Percentiles rank a stretch among this genome's conserved stretches.
Conservation (phyloP, 305 asterid species). For the Fraxinus ornus region DNA sequence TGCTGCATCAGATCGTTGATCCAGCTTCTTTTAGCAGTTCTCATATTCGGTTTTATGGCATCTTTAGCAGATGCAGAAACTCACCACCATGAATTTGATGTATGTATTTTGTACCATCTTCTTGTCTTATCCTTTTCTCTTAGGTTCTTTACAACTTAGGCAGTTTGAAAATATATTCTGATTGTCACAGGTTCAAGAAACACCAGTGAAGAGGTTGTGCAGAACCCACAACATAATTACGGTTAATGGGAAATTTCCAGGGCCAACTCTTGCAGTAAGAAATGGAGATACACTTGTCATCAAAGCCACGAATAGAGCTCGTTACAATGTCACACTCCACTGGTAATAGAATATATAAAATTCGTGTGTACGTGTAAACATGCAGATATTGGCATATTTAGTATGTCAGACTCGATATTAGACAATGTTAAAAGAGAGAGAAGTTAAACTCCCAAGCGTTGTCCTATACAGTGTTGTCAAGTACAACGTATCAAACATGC, state of each 20-base stretch:
- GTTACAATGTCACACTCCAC: conserved; percentile 46
- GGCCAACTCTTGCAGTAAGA: conserved; percentile 40
- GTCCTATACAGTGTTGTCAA: not conserved
- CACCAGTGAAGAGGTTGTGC: conserved; percentile 49
- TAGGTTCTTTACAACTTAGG: not conserved
- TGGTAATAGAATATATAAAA: conserved; percentile 30
- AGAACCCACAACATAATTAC: conserved; percentile 41
- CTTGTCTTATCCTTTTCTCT: not conserved
- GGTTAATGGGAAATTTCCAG: conserved; percentile 57
- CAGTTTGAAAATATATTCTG: not conserved
- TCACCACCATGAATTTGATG: conserved; percentile 48
- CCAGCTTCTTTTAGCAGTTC: conserved; percentile 31
- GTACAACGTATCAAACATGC: not conserved
- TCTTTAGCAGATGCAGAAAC: conserved; percentile 42
- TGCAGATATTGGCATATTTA: not conserved
- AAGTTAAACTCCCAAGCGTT: not conserved
- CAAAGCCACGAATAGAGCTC: conserved; percentile 39
- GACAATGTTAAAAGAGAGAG: not conserved
- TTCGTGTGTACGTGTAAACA: not conserved
- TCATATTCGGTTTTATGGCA: conserved; percentile 5
- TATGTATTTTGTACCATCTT: conserved; percentile 14
- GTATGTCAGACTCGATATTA: not conserved
- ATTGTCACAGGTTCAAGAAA: conserved; percentile 37
- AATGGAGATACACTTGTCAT: conserved; percentile 45
- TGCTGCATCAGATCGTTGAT: conserved; percentile 13